phyloP scores from a whole-genome alignment of 2,329 filamentous ascomycete species.

The Coniochaeta sp. region DNA sequence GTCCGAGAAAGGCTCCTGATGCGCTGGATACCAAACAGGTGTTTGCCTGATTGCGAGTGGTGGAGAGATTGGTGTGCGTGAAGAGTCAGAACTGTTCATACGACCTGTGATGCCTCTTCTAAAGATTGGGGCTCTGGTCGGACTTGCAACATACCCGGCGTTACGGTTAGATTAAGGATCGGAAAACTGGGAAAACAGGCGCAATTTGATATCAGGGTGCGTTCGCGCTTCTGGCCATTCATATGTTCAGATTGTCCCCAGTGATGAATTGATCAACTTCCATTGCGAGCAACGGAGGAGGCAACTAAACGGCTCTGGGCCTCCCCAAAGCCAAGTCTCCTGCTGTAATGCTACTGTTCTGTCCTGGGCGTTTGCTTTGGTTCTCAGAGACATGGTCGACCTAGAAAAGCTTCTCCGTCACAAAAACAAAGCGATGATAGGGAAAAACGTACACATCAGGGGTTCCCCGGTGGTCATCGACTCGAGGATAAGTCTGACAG shows the following conservation, averaged over 20 bases:
- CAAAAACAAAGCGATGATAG: no score
- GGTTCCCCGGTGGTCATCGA: no score
- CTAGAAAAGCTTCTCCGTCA: no score
- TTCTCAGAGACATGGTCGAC: no score
- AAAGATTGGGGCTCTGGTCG: background rate
- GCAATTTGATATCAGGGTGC: background rate
- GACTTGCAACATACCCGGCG: slow-evolving; percentile 3
- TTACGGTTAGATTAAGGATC: background rate
- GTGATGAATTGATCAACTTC: no score
- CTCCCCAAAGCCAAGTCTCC: no score
- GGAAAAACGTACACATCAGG: no score
- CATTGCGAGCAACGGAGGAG: no score
- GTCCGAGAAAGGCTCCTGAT: slow-evolving; percentile 54
- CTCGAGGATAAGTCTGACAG: no score
- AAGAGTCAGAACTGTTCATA: background rate
- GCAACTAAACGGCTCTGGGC: no score
- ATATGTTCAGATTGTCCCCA: background rate
- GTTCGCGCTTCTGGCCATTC: background rate
- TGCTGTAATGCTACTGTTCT: no score
- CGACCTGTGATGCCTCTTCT: background rate
- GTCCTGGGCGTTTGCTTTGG: no score
- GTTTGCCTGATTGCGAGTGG: slow-evolving; percentile 14
- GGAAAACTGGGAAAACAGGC: background rate
- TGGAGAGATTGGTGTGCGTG: background rate
- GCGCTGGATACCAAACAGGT: slow-evolving; percentile 58